Evolutionary conservation across 371 early-diverging fungal genomes (phyloP).

Genomic region (Mucor sp.): DNA sequence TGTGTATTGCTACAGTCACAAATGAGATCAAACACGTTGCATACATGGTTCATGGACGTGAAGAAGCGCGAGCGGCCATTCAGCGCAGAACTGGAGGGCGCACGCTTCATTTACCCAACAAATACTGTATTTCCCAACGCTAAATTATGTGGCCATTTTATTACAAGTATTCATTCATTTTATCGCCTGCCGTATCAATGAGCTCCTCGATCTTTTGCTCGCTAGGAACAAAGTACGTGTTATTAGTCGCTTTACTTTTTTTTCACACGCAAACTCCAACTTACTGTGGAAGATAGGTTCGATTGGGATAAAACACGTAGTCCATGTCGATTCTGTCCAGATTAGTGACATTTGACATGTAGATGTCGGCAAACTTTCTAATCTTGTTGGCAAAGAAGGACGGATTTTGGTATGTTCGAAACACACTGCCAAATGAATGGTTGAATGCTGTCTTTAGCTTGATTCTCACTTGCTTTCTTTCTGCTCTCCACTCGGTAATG

Average conservation of each 20-base stretch:
- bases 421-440: constrained; percentile 67
- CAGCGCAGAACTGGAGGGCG: too few relatives aligned
- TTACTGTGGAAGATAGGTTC: constrained; percentile 67
- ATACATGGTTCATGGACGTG: constrained; percentile 1
- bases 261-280: constrained; percentile 5
- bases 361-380: constrained; percentile 51
- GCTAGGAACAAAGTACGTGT: constrained; percentile 19
- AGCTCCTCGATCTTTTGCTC: constrained; percentile 48
- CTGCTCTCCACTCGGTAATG: constrained; percentile 52
- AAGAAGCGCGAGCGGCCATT: not conserved
- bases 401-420: constrained; percentile 66
- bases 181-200: constrained; percentile 34
- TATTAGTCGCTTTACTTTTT: not conserved
- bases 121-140: too few relatives aligned
- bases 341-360: constrained; percentile 63
- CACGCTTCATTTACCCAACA: too few relatives aligned
- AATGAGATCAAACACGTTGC: not conserved
- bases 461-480: constrained; percentile 47
- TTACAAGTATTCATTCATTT: not conserved
- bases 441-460: constrained; percentile 59
- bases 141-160: too few relatives aligned
- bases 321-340: constrained; percentile 57
- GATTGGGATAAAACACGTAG: constrained; percentile 67
- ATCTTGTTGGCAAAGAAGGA: constrained; percentile 70
- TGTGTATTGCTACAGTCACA: not conserved